Base-by-base conservation (phyloP, 2,329 filamentous ascomycete genomes). In the Diaporthe ilicicola region DNA sequence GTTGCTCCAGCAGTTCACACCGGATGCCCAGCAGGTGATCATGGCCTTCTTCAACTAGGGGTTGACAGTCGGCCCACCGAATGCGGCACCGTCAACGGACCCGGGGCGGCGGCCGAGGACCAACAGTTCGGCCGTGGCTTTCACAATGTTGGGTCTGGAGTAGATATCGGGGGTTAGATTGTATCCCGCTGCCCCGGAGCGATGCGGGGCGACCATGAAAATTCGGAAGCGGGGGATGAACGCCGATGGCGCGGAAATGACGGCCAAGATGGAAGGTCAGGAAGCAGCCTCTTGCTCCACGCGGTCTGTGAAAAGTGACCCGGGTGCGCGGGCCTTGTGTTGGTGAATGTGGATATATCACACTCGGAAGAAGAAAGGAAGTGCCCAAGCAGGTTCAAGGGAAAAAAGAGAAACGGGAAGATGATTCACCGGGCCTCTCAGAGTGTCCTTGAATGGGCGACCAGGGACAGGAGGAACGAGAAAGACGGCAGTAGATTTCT, bases 11-110 rank as follows among this genome's bases (percentile, higher is more conserved):
- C 90, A 91, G 70, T 90, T 98, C 78, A 89, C 91, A 15, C 91
- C 91, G 2, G 93, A 97, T 76, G 92, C 93, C 73, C 95, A 98
- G 82, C 89, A 91, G 78, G 91, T 89, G 13, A 93, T 97, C 72
- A 91, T 92, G 81, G 89, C 89, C 74, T 94, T 92, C 84, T 97
- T 97, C 83, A 87, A 88, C 78, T 94, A 88, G 79, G 70, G 46
- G 15, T 56, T 68, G 66, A 68, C 42, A 3, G 22, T 68, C 8
- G 34, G 42, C 46, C 66, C 55, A 37, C 44, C 53, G 19, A 68
- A 68, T n/a, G 53, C 29, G 39, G 66, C 53, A 37, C 53, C 32
- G 32, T 39, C 44, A 53, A n/a, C 66, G 27, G 32, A 68, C 53
- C 66, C 55, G 34, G 66, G n/a, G 24, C 46, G 22, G 50, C 29